A percentile compares a stretch with the other conserved stretches of the same genome.
Evolutionary conservation across 257 asterid genomes (phyloP).

Genomic region (Lycium barbarum): DNA sequence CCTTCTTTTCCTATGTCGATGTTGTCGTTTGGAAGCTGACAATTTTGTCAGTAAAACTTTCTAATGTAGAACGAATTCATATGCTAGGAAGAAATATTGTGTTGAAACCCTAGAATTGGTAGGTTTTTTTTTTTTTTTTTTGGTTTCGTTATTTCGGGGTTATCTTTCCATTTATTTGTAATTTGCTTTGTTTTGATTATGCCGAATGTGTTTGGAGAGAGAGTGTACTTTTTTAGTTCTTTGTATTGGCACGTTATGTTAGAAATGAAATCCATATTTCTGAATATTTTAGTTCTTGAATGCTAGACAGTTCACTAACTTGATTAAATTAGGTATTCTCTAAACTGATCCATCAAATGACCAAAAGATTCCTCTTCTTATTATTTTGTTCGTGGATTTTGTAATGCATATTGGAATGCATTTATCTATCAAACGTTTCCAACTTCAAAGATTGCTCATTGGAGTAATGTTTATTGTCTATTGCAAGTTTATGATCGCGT

Average conservation of each 20-base stretch:
- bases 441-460: background rate
- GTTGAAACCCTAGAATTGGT: constrained; percentile 66
- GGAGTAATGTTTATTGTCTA: background rate
- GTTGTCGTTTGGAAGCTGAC: background rate
- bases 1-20: background rate
- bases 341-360: background rate
- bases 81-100: background rate
- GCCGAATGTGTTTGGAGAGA: background rate
- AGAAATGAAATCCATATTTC: constrained; percentile 26
- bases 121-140: constrained; percentile 34
- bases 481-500: background rate
- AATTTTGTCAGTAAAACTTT: constrained; percentile 28
- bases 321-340: background rate
- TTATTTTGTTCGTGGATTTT: background rate
- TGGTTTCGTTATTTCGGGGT: background rate
- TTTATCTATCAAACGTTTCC: background rate
- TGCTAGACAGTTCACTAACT: background rate
- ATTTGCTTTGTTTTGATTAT: background rate
- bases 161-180: constrained; percentile 25
- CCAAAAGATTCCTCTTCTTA: background rate
- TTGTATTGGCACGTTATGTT: background rate
- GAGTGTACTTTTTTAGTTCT: constrained; percentile 35
- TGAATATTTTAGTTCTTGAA: background rate
- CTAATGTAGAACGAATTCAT: background rate
- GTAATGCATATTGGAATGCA: background rate